phyloP scores from a whole-genome alignment of 2,329 filamentous ascomycete species.

The Elsinoe arachidis region DNA sequence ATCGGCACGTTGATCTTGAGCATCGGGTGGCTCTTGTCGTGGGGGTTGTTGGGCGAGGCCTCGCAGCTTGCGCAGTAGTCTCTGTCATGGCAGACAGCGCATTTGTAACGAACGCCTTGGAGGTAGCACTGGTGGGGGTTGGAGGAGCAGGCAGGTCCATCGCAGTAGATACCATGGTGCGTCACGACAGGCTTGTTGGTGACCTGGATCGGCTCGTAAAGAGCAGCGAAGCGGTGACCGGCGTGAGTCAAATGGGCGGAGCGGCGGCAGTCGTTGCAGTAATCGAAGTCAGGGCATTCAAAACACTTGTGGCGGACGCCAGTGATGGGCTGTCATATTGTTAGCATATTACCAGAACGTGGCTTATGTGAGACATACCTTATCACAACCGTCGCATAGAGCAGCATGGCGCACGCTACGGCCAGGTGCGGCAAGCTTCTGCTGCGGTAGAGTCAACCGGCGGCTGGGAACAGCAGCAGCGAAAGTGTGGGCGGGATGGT shows the following conservation, averaged over 20 bases:
- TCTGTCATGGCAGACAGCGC: slow-evolving; percentile 85
- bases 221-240: slow-evolving; percentile 76
- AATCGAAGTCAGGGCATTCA: slow-evolving; percentile 96
- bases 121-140: slow-evolving; percentile 54
- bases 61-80: slow-evolving; percentile 96
- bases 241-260: slow-evolving; percentile 63
- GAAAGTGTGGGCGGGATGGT: slow-evolving; percentile 83
- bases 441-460: slow-evolving; percentile 52
- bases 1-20: slow-evolving; percentile 96
- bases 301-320: slow-evolving; percentile 95
- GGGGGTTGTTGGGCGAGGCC: slow-evolving; percentile 69
- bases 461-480: slow-evolving; percentile 56
- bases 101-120: slow-evolving; percentile 86
- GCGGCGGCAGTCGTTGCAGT: slow-evolving; percentile 67
- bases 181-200: slow-evolving; percentile 39
- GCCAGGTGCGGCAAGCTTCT: slow-evolving; percentile 64
- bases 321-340: slow-evolving; percentile 53
- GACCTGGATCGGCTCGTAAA: slow-evolving; percentile 64
- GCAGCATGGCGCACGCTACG: slow-evolving; percentile 77
- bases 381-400: slow-evolving; percentile 90
- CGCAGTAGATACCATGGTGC: slow-evolving; percentile 86
- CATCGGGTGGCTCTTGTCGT: slow-evolving; percentile 93
- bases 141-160: slow-evolving; percentile 75
- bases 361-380: slow-evolving; percentile 32
- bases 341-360: slow-evolving; percentile 18